Evolutionary conservation across 2,329 filamentous ascomycete species (phyloP).

Genomic region (Fonsecaea nubica): DNA sequence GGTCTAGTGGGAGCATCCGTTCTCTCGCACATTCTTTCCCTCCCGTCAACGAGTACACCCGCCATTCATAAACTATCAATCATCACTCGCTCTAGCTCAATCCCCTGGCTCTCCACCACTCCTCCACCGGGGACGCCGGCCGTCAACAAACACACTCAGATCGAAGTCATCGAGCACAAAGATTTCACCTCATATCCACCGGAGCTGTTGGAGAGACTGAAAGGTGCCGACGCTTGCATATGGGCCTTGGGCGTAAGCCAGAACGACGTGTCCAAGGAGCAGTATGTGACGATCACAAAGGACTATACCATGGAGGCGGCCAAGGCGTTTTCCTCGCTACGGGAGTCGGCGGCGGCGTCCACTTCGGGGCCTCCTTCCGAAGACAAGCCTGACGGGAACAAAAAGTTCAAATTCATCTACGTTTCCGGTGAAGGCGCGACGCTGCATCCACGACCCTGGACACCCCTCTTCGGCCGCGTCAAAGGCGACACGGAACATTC

Average conservation of each 20-base stretch:
- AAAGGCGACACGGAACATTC: conserved; percentile 71
- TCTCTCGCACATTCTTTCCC: conserved; percentile 67
- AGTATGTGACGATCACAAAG: conserved; percentile 72
- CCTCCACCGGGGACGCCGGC: conserved; percentile 61
- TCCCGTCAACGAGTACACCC: conserved; percentile 35
- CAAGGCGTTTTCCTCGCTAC: conserved; percentile 61
- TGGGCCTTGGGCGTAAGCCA: conserved; percentile 76
- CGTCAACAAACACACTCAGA: conserved; percentile 62
- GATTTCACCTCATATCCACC: conserved; percentile 69
- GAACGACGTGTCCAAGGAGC: conserved; percentile 65
- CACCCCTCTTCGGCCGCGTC: conserved; percentile 65
- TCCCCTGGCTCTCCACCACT: conserved; percentile 55
- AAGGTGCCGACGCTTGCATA: conserved; percentile 71
- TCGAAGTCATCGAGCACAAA: conserved; percentile 70
- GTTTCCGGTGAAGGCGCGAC: conserved; percentile 69
- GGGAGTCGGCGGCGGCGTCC: not conserved
- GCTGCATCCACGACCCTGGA: conserved; percentile 61
- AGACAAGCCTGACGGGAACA: not conserved
- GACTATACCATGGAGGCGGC: conserved; percentile 70
- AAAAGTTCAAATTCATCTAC: conserved; percentile 37
- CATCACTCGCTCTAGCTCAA: conserved; percentile 61
- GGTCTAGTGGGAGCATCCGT: conserved; percentile 68
- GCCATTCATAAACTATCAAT: conserved; percentile 70
- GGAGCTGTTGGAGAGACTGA: conserved; percentile 64
- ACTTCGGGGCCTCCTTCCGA: not conserved